phyloP scores from a whole-genome alignment of 2,329 filamentous ascomycete species.

The Penicillium sp. region DNA sequence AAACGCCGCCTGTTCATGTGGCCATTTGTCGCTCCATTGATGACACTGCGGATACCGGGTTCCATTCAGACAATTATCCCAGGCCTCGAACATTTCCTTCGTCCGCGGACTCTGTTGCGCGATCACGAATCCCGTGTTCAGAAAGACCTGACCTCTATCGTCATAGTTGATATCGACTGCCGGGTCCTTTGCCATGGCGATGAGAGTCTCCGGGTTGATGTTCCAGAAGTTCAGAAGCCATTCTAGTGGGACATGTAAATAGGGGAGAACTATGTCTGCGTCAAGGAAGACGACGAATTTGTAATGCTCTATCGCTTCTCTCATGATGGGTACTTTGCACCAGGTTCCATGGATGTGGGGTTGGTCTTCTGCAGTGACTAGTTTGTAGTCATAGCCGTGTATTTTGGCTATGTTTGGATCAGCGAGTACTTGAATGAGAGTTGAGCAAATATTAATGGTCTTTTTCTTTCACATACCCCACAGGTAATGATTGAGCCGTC shows the following conservation, averaged over 20 bases:
- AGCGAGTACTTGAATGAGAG: background rate
- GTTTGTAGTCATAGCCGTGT: slow-evolving; percentile 53
- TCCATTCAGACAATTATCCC: slow-evolving; percentile 15
- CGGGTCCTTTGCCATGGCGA: slow-evolving; percentile 51
- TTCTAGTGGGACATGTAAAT: slow-evolving; percentile 49
- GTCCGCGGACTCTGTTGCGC: slow-evolving; percentile 32
- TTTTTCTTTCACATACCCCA: slow-evolving; percentile 28
- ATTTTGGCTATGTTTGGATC: slow-evolving; percentile 36
- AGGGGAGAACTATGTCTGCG: slow-evolving; percentile 45
- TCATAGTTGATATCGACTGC: slow-evolving; percentile 42
- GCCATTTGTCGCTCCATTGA: slow-evolving; percentile 13
- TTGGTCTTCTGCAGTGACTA: slow-evolving; percentile 43
- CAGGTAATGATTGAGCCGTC: slow-evolving; percentile 42
- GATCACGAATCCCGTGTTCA: slow-evolving; percentile 50
- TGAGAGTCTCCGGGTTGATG: slow-evolving; percentile 40
- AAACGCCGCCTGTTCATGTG: slow-evolving; percentile 21
- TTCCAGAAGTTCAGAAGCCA: slow-evolving; percentile 53
- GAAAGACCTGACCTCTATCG: slow-evolving; percentile 32
- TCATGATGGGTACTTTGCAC: slow-evolving; percentile 46
- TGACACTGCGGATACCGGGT: slow-evolving; percentile 11
- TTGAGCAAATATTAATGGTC: background rate
- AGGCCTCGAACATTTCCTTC: slow-evolving; percentile 17
- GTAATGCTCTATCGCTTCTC: slow-evolving; percentile 42
- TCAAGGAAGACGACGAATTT: slow-evolving; percentile 49
- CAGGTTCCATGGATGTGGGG: slow-evolving; percentile 50